Percentiles rank a stretch among this genome's conserved stretches.
These are phyloP conservation scores for Dispira parvispora DNA, from an alignment of 192 early-diverging fungal species.

Conservation along the genomic window DNA sequence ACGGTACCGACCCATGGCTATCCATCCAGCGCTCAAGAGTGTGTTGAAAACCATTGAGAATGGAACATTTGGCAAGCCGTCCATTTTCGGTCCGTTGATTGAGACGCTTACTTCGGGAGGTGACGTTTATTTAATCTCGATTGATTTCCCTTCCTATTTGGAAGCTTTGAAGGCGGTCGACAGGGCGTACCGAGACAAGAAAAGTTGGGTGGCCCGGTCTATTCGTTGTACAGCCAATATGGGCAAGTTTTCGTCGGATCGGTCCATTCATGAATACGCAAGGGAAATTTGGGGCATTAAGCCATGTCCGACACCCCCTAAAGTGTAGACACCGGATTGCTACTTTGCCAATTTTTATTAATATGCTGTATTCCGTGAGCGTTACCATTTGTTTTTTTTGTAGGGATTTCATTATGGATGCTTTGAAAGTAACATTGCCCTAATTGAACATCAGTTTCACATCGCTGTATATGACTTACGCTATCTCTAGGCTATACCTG, in stretches of 20 bases:
- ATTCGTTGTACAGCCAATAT: conserved; percentile 82
- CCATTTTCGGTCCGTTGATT: conserved; percentile 60
- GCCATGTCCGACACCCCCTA: conserved; percentile 22
- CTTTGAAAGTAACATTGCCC: too few relatives aligned
- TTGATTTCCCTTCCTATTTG: conserved; percentile 70
- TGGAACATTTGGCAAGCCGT: conserved; percentile 66
- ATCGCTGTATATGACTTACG: too few relatives aligned
- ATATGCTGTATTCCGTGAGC: too few relatives aligned
- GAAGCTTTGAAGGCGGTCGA: conserved; percentile 68
- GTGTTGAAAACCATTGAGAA: conserved; percentile 69
- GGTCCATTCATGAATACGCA: conserved; percentile 85
- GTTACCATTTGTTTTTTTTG: too few relatives aligned
- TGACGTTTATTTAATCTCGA: conserved; percentile 75
- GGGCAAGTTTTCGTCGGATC: conserved; percentile 86
- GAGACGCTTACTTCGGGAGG: conserved; percentile 64
- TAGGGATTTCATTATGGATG: too few relatives aligned
- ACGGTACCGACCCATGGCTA: conserved; percentile 57
- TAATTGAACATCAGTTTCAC: too few relatives aligned
- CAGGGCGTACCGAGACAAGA: conserved; percentile 64
- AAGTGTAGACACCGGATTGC: background rate
- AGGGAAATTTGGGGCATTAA: conserved; percentile 80
- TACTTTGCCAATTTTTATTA: too few relatives aligned
- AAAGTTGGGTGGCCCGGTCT: conserved; percentile 74
- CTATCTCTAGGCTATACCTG: too few relatives aligned
- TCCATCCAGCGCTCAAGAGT: conserved; percentile 60